Conservation (phyloP, 1,284 basidiomycete genomes). For the Apiotrichum sp. region DNA sequence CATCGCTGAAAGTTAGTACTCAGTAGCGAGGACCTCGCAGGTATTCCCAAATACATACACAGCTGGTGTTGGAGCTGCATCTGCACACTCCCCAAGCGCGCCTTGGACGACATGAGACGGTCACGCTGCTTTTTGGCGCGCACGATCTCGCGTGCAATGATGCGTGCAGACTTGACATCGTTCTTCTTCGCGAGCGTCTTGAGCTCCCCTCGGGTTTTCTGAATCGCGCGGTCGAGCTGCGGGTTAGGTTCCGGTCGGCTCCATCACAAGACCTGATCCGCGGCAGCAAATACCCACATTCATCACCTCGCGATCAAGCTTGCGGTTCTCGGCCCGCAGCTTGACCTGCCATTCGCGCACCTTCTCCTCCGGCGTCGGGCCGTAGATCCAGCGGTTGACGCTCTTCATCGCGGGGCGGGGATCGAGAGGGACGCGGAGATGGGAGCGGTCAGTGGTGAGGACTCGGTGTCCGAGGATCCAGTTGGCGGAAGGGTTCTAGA, state of each 20-base stretch:
- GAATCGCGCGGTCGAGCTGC: constrained; percentile 75
- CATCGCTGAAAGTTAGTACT: constrained; percentile 62
- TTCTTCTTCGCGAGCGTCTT: constrained; percentile 88
- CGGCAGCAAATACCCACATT: constrained; percentile 58
- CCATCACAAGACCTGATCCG: no score
- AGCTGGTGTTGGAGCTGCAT: constrained; percentile 89
- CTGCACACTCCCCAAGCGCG: constrained; percentile 82
- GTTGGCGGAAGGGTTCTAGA: no score
- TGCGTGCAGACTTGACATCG: constrained; percentile 84
- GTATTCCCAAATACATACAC: constrained; percentile 54
- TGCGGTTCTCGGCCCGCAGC: constrained; percentile 69
- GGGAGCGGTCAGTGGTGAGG: no score
- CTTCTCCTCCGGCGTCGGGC: constrained; percentile 86
- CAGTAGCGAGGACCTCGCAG: no score
- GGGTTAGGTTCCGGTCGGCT: no score
- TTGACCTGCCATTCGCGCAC: constrained; percentile 82
- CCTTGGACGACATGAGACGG: constrained; percentile 84
- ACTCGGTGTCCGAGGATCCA: no score
- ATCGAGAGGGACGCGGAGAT: no score
- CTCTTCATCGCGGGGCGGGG: constrained; percentile 34
- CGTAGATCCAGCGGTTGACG: constrained; percentile 67
- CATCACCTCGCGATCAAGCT: constrained; percentile 83
- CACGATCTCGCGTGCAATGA: constrained; percentile 91
- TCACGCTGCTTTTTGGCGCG: constrained; percentile 92
- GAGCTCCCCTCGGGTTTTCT: constrained; percentile 72